Conservation (phyloP, 768 basidiomycete species). For the Lentinula sp. region DNA sequence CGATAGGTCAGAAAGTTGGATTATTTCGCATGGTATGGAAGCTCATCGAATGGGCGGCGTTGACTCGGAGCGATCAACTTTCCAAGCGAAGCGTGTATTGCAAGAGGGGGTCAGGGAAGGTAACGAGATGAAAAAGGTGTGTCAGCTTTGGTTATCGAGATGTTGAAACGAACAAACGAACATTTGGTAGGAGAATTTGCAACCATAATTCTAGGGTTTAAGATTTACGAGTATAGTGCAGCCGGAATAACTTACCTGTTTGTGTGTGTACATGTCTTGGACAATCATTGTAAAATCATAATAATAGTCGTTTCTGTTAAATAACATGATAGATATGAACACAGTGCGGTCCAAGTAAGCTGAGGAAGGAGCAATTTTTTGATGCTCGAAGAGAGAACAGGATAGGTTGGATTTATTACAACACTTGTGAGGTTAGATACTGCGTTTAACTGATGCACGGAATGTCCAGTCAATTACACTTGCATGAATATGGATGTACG, state of each 20-base stretch:
- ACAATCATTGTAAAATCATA: background rate
- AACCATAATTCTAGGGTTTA: background rate
- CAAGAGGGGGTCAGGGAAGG: background rate
- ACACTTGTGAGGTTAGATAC: background rate
- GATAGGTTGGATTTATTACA: constrained; percentile 3
- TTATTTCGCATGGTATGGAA: background rate
- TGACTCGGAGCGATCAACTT: background rate
- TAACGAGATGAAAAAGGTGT: background rate
- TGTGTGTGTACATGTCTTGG: background rate
- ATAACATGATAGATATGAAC: constrained; percentile 1
- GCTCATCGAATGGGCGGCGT: background rate
- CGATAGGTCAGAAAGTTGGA: background rate
- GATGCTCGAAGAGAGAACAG: background rate
- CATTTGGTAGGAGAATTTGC: background rate
- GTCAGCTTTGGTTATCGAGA: background rate
- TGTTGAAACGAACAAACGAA: background rate
- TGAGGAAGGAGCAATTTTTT: background rate
- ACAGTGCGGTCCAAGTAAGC: background rate
- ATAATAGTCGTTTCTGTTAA: background rate
- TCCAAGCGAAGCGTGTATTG: background rate
- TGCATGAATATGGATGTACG: background rate
- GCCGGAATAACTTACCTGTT: background rate
- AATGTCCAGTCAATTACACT: background rate
- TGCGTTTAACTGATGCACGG: background rate
- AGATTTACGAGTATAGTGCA: background rate